phyloP scores from a whole-genome alignment of 1,139 yeast species.

The Debaryomyces psychrophilus region DNA sequence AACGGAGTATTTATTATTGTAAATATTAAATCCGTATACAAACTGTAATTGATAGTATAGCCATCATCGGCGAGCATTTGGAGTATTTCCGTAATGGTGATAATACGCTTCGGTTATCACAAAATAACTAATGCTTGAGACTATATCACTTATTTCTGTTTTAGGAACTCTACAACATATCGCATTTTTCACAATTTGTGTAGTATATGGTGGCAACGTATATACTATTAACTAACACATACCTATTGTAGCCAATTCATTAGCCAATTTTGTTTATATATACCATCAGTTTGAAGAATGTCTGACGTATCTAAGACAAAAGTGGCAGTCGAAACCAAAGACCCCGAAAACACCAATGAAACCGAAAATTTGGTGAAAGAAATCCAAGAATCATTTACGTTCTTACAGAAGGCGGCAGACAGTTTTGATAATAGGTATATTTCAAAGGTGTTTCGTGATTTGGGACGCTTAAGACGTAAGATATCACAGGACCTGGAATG shows the following conservation, averaged over 20 bases:
- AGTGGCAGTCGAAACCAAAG: conserved; percentile 36
- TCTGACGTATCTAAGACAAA: conserved; percentile 11
- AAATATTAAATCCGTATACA: too few species aligned
- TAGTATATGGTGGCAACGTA: conserved; percentile 15
- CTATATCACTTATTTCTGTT: conserved; percentile 12
- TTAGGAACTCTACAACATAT: conserved; percentile 17
- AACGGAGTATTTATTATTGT: too few species aligned
- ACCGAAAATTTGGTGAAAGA: conserved; percentile 34
- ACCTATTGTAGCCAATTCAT: conserved; percentile 2
- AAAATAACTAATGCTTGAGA: not conserved
- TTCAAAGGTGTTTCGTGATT: conserved; percentile 81
- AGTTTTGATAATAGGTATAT: conserved; percentile 86
- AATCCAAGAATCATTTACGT: conserved; percentile 55
- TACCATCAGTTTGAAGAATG: conserved; percentile 7
- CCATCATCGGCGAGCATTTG: too few species aligned
- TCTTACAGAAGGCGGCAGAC: conserved; percentile 70
- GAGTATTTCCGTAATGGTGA: not conserved
- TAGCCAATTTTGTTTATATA: conserved; percentile 2
- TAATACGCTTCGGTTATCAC: not conserved
- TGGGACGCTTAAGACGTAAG: conserved; percentile 72
- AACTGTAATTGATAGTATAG: too few species aligned
- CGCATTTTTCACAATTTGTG: conserved; percentile 6
- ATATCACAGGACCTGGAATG: conserved; percentile 51
- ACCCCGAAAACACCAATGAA: conserved; percentile 20
- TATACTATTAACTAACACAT: not conserved